Evolutionary conservation across 2,329 filamentous ascomycete genomes (phyloP).

Genomic region (Nothophoma quercina): DNA sequence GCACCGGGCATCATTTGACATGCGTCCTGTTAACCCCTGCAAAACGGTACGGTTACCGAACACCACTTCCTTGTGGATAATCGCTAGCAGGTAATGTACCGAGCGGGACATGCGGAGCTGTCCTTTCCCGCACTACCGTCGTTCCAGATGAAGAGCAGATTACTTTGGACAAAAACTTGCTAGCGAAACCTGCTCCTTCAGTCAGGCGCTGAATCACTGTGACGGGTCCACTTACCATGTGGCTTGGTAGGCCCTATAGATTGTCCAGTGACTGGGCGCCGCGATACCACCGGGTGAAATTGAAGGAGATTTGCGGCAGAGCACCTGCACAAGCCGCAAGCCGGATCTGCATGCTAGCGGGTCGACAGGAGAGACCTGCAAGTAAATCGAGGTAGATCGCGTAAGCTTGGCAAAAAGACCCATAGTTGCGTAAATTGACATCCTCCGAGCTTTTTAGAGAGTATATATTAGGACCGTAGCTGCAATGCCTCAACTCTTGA

Average conservation of each 20-base stretch:
- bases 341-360: conserved; percentile 9
- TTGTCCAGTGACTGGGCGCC: conserved; percentile 5
- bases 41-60: neutral
- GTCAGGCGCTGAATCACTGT: neutral
- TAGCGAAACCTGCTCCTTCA: neutral
- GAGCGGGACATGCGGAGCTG: neutral
- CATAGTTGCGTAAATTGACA: neutral
- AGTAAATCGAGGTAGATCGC: neutral
- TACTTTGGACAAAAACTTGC: neutral
- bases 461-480: conserved; percentile 1
- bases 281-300: conserved; percentile 20
- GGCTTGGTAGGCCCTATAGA: neutral
- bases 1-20: conserved; percentile 4
- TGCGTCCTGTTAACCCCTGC: neutral
- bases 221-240: neutral
- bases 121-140: neutral
- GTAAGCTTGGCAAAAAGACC: neutral
- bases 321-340: conserved; percentile 9
- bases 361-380: neutral
- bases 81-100: neutral
- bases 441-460: neutral
- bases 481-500: neutral
- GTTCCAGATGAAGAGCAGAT: conserved; percentile 4
- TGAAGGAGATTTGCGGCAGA: conserved; percentile 14
- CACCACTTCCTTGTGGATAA: neutral